Evolutionary conservation across 2,329 filamentous ascomycete genomes (phyloP).

Genomic region (Colletotrichum sp.): DNA sequence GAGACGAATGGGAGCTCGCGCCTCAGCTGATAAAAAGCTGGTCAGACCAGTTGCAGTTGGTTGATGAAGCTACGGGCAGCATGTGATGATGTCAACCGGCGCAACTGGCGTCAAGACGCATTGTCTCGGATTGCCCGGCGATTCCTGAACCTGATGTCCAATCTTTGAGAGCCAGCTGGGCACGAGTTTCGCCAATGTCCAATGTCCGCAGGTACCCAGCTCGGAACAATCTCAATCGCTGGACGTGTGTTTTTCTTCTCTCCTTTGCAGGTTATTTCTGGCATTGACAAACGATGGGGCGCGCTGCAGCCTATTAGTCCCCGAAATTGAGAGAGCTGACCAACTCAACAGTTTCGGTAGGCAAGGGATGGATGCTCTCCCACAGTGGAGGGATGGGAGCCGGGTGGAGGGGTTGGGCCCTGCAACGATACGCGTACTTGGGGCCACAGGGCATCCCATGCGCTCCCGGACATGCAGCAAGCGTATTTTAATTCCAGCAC

Average conservation of each 20-base stretch:
- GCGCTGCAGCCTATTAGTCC: not conserved
- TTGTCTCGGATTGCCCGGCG: not conserved
- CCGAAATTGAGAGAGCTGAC: not conserved
- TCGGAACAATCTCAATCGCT: not conserved
- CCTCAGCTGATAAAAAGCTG: not conserved
- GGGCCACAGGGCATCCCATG: not conserved
- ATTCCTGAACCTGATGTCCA: not conserved
- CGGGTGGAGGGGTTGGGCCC: not conserved
- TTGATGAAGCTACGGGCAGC: not conserved
- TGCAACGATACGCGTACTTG: not conserved
- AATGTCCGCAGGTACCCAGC: not conserved
- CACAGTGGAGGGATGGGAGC: not conserved
- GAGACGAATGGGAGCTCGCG: not conserved
- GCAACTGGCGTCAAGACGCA: not conserved
- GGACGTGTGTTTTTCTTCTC: not conserved
- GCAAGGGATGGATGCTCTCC: slow-evolving; percentile 1
- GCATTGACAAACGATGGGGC: not conserved
- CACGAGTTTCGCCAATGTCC: not conserved
- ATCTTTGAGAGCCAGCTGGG: not conserved
- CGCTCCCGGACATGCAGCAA: not conserved
- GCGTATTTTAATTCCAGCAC: not conserved
- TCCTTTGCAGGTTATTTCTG: not conserved
- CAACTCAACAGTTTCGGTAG: slow-evolving; percentile 12
- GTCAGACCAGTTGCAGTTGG: not conserved
- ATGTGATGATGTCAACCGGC: slow-evolving; percentile 18